A percentile compares a stretch with the other conserved stretches of the same genome.
Evolutionary conservation across 1,284 basidiomycete species (phyloP).

Genomic region (Sporisorium graminicola): DNA sequence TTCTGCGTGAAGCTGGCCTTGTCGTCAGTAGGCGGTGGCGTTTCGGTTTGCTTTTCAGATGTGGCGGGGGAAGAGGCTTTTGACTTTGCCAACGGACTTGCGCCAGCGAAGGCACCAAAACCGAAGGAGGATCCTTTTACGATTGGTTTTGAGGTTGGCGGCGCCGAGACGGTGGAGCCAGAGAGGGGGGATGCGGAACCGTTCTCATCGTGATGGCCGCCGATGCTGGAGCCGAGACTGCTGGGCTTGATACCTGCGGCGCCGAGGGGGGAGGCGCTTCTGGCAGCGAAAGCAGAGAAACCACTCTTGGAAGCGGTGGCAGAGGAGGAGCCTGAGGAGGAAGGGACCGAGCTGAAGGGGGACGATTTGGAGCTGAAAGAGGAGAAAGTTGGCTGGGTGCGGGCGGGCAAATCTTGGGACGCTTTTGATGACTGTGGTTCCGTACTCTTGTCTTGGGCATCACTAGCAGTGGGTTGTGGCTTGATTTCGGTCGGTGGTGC

Average conservation of each 20-base stretch:
- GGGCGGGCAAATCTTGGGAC: constrained; percentile 26
- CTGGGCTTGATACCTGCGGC: constrained; percentile 41
- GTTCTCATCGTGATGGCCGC: constrained; percentile 30
- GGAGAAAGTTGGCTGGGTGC: constrained; percentile 53
- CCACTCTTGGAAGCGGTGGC: constrained; percentile 14
- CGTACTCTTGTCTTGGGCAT: constrained; percentile 1
- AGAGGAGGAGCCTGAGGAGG: constrained; percentile 43
- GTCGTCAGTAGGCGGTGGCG: constrained; percentile 8
- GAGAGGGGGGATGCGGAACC: constrained; percentile 21
- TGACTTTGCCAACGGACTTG: constrained; percentile 47
- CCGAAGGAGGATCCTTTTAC: constrained; percentile 44
- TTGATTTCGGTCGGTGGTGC: background rate
- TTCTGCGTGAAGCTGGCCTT: constrained; percentile 38
- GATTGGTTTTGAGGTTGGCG: constrained; percentile 25
- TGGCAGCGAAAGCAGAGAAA: constrained; percentile 32
- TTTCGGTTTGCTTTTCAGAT: constrained; percentile 14
- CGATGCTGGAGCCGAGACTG: constrained; percentile 47
- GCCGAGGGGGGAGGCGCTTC: constrained; percentile 11
- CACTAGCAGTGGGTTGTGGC: background rate
- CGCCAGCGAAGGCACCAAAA: constrained; percentile 59
- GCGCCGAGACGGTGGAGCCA: background rate
- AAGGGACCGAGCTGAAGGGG: constrained; percentile 46
- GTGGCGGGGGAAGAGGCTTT: constrained; percentile 22
- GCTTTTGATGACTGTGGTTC: constrained; percentile 9
- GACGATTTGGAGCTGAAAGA: constrained; percentile 56